Evolutionary conservation across 768 basidiomycete genomes (phyloP).

Genomic region (Sutorius australiensis): DNA sequence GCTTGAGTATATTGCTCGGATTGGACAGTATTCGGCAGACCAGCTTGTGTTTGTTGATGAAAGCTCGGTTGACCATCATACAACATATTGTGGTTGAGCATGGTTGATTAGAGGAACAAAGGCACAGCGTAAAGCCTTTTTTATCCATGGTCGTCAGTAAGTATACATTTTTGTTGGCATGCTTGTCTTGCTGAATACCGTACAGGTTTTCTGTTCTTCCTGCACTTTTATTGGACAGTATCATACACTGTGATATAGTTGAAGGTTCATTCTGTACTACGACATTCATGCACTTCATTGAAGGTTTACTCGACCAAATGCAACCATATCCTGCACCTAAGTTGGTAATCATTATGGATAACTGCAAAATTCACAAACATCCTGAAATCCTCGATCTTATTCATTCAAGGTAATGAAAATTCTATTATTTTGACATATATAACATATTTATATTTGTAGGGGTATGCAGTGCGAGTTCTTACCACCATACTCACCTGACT

Average conservation of each 20-base stretch:
- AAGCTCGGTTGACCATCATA: neutral
- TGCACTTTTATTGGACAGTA: neutral
- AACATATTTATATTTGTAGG: no score
- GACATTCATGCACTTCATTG: neutral
- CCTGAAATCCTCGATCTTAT: no score
- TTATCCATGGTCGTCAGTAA: neutral
- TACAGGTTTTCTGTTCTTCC: neutral
- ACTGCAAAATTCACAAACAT: no score
- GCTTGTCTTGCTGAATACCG: no score
- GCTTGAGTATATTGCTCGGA: neutral
- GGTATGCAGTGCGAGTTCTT: no score
- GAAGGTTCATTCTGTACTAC: neutral
- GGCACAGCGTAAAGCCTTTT: neutral
- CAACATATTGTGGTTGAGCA: neutral
- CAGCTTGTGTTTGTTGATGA: neutral
- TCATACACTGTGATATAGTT: neutral
- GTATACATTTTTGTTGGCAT: no score
- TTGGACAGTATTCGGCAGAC: neutral
- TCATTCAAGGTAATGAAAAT: no score
- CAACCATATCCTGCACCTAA: no score
- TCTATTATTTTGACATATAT: no score
- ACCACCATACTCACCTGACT: no score
- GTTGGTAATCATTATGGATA: no score
- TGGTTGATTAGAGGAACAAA: neutral
- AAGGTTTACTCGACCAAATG: no score